Base-by-base conservation (phyloP, 768 basidiomycete species). In the Tylopilus subfusipes region DNA sequence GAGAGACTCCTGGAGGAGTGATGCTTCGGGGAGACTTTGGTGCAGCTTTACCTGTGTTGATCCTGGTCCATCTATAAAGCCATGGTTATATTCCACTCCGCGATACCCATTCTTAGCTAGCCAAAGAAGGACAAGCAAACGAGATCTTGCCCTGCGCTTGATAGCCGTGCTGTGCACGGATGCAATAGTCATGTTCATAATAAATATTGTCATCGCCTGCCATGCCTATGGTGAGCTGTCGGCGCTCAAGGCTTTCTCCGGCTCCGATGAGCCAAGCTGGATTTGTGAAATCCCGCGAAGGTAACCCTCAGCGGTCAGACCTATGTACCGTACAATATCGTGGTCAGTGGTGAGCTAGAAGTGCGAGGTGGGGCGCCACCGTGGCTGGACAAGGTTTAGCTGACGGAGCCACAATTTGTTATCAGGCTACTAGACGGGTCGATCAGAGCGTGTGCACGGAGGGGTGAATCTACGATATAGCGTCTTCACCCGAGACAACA, bases 101-200 rank as follows among this genome's bases (percentile, higher is more conserved):
- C 63, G 63, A 66, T 60, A 50, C 43, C 58, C 54, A 57, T 59
- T 62, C 48, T 58, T 47, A 42, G 62, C 33, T 42, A 34, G 51
- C 52, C 62, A 54, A 56, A 56, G 60, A 65, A 22, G 50, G 52
- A 55, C 53, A 57, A 51, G 62, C 64, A 52, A 50, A 66, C 34
- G 55, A 58, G 64, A 65, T 65, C 64, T 64, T 60, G 65, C 53
- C 54, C 63, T 63, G 54, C 61, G 63, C 64, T 64, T 66, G 58
- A 67, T 67, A 67, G 64, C 64, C 64, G 64, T 67, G 64, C 64
- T 67, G 64, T 65, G 64, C 63, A 48, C 62, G 64, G 65, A 2
- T 2, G 19, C 54, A 67, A 65, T 64, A 66, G 19, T 67, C 50
- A 48, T 64, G 53, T 61, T 52, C 50, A 11, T 38, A 38, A 38